phyloP scores from a whole-genome alignment of 345 rosid genomes.

The Aquilaria sinensis region DNA sequence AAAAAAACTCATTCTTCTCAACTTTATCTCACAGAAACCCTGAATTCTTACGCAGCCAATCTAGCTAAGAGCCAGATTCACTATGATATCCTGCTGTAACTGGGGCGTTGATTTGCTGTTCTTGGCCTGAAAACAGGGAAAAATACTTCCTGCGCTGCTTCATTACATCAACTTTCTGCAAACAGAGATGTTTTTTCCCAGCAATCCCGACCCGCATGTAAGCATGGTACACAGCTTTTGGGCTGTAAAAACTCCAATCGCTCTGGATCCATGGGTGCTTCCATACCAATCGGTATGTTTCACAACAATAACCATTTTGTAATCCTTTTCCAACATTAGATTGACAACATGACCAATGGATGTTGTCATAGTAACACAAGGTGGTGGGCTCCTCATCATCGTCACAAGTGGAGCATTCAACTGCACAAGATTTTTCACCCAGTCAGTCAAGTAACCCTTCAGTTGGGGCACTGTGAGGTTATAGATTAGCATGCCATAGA shows the following conservation, averaged over 20 bases:
- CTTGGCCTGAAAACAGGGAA: no score
- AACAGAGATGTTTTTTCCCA: no score
- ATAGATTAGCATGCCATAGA: neutral
- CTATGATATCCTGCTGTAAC: no score
- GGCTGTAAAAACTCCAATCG: slow-evolving; percentile 61
- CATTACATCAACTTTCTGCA: no score
- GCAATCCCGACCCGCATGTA: slow-evolving; percentile 13
- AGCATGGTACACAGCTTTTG: slow-evolving; percentile 38
- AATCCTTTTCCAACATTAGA: slow-evolving; percentile 52
- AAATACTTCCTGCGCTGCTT: no score
- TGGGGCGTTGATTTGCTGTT: no score
- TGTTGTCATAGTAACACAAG: slow-evolving; percentile 49
- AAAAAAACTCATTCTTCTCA: no score
- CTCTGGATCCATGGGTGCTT: slow-evolving; percentile 28
- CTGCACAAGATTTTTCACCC: slow-evolving; percentile 25
- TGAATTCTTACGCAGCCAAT: no score
- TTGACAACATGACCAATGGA: slow-evolving; percentile 49
- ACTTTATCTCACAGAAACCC: no score
- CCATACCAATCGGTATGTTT: slow-evolving; percentile 27
- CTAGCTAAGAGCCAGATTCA: no score
- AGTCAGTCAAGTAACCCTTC: neutral
- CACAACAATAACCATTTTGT: slow-evolving; percentile 58
- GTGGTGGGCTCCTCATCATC: slow-evolving; percentile 75
- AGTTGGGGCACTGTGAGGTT: neutral
- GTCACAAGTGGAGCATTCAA: slow-evolving; percentile 46